Evolutionary conservation across 2,329 filamentous ascomycete species (phyloP).

Genomic region (Pseudogymnoascus sp.): DNA sequence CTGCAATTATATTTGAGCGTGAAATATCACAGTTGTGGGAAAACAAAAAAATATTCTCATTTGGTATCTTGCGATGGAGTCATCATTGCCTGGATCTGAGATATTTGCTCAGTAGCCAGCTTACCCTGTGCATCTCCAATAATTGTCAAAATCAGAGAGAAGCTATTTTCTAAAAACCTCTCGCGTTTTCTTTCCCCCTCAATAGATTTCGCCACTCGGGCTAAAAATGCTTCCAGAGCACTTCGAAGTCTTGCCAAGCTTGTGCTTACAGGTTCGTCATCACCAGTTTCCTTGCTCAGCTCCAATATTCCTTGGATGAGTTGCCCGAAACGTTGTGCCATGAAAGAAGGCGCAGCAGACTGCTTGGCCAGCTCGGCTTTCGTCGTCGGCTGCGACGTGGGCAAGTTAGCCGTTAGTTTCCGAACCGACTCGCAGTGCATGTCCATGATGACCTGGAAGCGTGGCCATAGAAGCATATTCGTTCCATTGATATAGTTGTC

Average conservation of each 20-base stretch:
- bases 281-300: slow-evolving; percentile 82
- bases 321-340: slow-evolving; percentile 94
- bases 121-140: slow-evolving; percentile 72
- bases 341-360: slow-evolving; percentile 78
- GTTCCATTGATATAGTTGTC: slow-evolving; percentile 92
- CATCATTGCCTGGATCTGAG: slow-evolving; percentile 6
- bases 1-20: background rate
- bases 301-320: slow-evolving; percentile 77
- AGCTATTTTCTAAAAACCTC: slow-evolving; percentile 92
- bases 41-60: background rate
- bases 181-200: slow-evolving; percentile 75
- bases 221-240: slow-evolving; percentile 79
- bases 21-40: background rate
- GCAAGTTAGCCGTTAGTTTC: slow-evolving; percentile 49
- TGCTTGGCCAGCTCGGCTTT: slow-evolving; percentile 51
- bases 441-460: slow-evolving; percentile 91
- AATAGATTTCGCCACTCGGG: slow-evolving; percentile 68
- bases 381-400: slow-evolving; percentile 36
- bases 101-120: slow-evolving; percentile 64
- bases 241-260: slow-evolving; percentile 69
- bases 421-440: slow-evolving; percentile 84
- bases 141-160: slow-evolving; percentile 88
- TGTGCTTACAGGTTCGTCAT: slow-evolving; percentile 85
- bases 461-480: slow-evolving; percentile 93
- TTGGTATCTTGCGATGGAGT: background rate